Percentiles rank a stretch among this genome's conserved stretches.
phyloP scores from a whole-genome alignment of 179 eudicot species.

The Sideroxylon spinosum region DNA sequence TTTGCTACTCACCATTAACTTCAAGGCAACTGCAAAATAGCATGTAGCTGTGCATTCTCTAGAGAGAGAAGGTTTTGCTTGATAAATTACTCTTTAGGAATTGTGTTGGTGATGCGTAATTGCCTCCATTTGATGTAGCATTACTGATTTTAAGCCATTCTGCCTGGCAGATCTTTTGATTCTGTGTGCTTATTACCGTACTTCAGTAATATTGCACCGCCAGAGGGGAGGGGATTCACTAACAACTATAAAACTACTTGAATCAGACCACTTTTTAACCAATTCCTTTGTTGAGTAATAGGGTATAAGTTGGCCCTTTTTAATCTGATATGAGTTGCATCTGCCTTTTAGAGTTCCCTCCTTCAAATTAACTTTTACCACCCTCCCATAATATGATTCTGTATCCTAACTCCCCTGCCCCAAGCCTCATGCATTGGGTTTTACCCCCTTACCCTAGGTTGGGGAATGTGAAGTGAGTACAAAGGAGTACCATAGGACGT shows the following conservation, averaged over 20 bases:
- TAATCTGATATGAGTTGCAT: too few relatives aligned
- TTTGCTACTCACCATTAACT: not conserved
- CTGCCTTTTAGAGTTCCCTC: not conserved
- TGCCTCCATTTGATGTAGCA: conserved; percentile 5
- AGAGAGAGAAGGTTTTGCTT: not conserved
- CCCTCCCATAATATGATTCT: not conserved
- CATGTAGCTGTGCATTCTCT: not conserved
- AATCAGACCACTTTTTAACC: too few relatives aligned
- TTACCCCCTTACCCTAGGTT: not conserved
- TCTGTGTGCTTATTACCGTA: not conserved
- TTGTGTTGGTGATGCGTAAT: not conserved
- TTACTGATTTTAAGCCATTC: not conserved
- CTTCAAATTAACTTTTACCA: not conserved
- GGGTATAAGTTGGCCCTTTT: too few relatives aligned
- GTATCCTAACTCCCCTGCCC: not conserved
- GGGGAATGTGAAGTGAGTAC: not conserved
- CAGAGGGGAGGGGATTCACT: too few relatives aligned
- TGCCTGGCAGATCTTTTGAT: not conserved
- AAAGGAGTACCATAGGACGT: too few relatives aligned
- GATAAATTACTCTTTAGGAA: not conserved
- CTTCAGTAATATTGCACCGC: too few relatives aligned
- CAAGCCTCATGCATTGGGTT: not conserved
- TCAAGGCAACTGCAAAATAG: not conserved
- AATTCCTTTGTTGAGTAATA: too few relatives aligned
- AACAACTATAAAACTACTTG: too few relatives aligned